These are phyloP conservation scores for Didymosphaeria variabile DNA, from an alignment of 2,329 filamentous ascomycete species.

Conservation along the genomic window DNA sequence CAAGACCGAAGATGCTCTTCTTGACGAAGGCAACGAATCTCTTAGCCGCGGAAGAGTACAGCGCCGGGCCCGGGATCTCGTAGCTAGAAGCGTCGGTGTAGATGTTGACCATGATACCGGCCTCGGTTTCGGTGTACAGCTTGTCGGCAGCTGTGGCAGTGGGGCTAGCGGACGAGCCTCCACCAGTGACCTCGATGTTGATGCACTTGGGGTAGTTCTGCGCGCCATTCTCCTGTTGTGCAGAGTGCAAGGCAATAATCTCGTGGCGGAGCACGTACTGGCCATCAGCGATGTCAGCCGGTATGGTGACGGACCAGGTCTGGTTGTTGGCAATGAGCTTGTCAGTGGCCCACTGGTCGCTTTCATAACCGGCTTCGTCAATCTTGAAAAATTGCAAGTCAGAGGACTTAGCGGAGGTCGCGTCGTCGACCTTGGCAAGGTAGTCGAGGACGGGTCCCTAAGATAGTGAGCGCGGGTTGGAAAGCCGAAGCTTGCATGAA, in stretches of 20 bases:
- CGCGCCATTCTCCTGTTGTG: constrained; percentile 53
- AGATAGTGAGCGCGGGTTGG: no score
- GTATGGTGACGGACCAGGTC: constrained; percentile 61
- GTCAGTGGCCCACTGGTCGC: constrained; percentile 65
- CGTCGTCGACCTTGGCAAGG: constrained; percentile 66
- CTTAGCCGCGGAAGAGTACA: constrained; percentile 19
- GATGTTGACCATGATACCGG: constrained; percentile 68
- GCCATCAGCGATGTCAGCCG: constrained; percentile 61
- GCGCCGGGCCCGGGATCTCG: constrained; percentile 61
- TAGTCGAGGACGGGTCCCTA: constrained; percentile 72
- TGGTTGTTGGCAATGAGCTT: constrained; percentile 59
- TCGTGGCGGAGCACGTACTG: constrained; percentile 69
- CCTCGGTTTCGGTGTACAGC: constrained; percentile 66
- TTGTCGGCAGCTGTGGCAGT: constrained; percentile 58
- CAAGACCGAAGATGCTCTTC: background rate
- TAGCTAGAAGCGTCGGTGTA: constrained; percentile 59
- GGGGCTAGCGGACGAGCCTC: constrained; percentile 55
- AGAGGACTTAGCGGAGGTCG: constrained; percentile 62
- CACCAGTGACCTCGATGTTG: constrained; percentile 67
- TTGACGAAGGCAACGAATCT: constrained; percentile 1
- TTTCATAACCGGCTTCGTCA: constrained; percentile 62
- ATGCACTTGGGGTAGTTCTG: constrained; percentile 61
- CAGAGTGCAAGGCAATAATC: constrained; percentile 68
- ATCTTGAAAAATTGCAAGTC: constrained; percentile 72
- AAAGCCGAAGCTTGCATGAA: no score